These are phyloP conservation scores for Pyropia yezoensis DNA, from an alignment of 23 red algal genomes.

Conservation along the genomic window DNA sequence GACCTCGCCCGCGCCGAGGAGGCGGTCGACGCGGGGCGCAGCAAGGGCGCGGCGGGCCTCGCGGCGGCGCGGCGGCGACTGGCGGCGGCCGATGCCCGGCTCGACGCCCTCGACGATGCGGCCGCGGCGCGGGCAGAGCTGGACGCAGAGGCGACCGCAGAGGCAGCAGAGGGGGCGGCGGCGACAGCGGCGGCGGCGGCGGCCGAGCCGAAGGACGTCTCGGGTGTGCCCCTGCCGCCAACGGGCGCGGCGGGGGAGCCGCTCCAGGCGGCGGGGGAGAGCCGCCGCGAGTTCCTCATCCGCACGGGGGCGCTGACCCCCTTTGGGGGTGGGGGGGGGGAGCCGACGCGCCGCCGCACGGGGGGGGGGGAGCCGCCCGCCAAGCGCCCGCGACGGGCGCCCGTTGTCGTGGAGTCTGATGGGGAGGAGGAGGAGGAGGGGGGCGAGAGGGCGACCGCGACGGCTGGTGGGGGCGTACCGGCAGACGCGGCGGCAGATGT, in stretches of 20 bases:
- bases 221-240: too few species aligned
- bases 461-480: constrained; percentile 1
- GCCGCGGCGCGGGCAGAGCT: too few species aligned
- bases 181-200: too few species aligned
- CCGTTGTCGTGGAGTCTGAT: not conserved
- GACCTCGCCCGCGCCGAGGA: too few species aligned
- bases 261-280: constrained; percentile 20
- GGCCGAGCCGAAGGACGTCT: too few species aligned
- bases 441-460: not conserved
- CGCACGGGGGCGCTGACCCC: constrained; percentile 49
- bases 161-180: too few species aligned
- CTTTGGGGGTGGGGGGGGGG: constrained; percentile 20
- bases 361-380: not conserved
- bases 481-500: not conserved
- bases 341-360: constrained; percentile 3
- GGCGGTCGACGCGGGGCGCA: too few species aligned
- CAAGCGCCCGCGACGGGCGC: not conserved
- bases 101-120: too few species aligned
- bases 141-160: too few species aligned
- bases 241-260: not conserved
- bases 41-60: too few species aligned
- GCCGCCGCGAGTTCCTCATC: constrained; percentile 42
- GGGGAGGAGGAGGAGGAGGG: not conserved
- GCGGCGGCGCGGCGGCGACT: too few species aligned
- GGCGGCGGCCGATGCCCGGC: too few species aligned